These are phyloP conservation scores for Zygosaccharomyces bisporus DNA, from an alignment of 805 yeast species.

Conservation along the genomic window DNA sequence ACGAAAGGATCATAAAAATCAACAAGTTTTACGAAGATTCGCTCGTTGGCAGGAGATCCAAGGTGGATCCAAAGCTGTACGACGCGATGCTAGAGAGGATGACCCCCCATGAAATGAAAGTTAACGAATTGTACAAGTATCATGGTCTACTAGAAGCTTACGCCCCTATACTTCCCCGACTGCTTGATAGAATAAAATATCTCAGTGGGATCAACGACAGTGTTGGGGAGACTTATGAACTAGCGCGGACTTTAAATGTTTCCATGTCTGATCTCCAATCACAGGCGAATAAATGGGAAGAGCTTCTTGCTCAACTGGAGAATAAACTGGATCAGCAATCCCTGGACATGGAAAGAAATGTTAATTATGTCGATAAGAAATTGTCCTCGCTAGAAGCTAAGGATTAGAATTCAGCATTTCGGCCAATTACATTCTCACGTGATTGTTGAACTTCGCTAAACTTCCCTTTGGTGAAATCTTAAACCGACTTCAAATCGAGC, in stretches of 20 bases:
- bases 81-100: constrained; percentile 17
- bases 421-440: background rate
- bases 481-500: background rate
- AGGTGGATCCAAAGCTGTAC: constrained; percentile 10
- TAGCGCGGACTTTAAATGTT: constrained; percentile 21
- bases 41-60: constrained; percentile 17
- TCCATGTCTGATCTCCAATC: constrained; percentile 19
- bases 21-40: constrained; percentile 29
- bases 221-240: constrained; percentile 16
- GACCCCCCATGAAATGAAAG: constrained; percentile 23
- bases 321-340: constrained; percentile 18
- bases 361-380: constrained; percentile 3
- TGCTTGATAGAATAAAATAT: constrained; percentile 28
- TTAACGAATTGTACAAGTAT: constrained; percentile 26
- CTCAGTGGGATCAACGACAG: constrained; percentile 26
- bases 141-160: constrained; percentile 19
- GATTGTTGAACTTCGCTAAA: background rate
- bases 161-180: constrained; percentile 25
- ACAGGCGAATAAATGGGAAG: constrained; percentile 32
- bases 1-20: constrained; percentile 22
- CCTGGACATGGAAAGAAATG: constrained; percentile 5
- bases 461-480: background rate
- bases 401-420: background rate
- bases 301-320: constrained; percentile 19
- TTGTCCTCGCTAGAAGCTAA: background rate